Evolutionary conservation across 2,329 filamentous ascomycete genomes (phyloP).

Genomic region (Simplicillium sp.): DNA sequence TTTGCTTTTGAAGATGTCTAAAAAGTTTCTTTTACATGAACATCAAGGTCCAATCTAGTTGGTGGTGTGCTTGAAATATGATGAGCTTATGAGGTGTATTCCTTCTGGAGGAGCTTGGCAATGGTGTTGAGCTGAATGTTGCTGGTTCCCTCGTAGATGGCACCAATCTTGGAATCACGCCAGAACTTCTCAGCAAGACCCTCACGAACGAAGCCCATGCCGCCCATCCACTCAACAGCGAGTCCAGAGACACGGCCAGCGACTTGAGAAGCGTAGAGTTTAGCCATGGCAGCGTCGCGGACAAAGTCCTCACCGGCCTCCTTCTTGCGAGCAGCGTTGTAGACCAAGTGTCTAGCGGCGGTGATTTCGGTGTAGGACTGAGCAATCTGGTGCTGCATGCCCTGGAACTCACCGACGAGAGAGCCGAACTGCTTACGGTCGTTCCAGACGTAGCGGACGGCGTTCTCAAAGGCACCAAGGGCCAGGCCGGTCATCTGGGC

Average conservation of each 20-base stretch:
- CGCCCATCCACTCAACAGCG: constrained; percentile 98
- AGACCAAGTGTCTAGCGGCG: constrained; percentile 85
- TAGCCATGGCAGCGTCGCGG: constrained; percentile 94
- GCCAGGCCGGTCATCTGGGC: constrained; percentile 98
- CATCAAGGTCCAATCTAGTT: not conserved
- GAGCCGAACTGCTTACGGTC: constrained; percentile 95
- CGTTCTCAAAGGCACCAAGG: constrained; percentile 90
- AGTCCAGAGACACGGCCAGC: constrained; percentile 76
- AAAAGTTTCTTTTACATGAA: too few relatives aligned
- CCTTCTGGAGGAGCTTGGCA: constrained; percentile 52
- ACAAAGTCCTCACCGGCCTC: constrained; percentile 95
- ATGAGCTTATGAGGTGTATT: constrained; percentile 40
- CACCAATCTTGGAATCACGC: constrained; percentile 96
- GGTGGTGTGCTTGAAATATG: not conserved
- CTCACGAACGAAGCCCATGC: constrained; percentile 97
- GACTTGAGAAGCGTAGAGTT: constrained; percentile 89
- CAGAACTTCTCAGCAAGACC: constrained; percentile 97
- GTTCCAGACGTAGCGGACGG: constrained; percentile 90
- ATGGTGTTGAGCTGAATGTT: constrained; percentile 58
- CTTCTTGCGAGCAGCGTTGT: constrained; percentile 96
- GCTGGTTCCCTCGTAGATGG: constrained; percentile 90
- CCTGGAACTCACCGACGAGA: constrained; percentile 92
- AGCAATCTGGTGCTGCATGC: constrained; percentile 98
- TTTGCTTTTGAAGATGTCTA: too few relatives aligned
- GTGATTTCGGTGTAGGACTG: constrained; percentile 92